Conservation (phyloP, 139 green algal genomes). For the Tetradesmus lagerheimii region DNA sequence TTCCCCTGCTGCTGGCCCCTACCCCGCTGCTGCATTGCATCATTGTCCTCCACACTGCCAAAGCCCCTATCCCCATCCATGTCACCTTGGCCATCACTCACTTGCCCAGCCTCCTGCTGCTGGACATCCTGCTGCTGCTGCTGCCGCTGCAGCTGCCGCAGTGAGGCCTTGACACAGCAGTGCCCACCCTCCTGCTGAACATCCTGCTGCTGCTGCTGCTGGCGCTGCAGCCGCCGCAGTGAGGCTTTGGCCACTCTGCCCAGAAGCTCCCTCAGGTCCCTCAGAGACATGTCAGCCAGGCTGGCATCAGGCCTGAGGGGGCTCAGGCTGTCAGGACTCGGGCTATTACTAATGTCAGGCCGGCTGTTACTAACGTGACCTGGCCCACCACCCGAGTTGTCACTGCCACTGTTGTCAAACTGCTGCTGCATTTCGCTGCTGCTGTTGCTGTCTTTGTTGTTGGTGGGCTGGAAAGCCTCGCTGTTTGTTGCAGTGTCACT, state of each 20-base stretch:
- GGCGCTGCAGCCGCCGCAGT: not conserved
- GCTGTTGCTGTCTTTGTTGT: not conserved
- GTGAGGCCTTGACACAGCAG: too few species aligned
- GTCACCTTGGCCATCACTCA: not conserved
- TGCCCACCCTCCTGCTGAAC: too few species aligned
- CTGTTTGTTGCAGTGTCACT: not conserved
- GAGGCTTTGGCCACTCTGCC: not conserved
- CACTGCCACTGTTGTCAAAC: not conserved
- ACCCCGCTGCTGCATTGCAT: not conserved
- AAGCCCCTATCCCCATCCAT: not conserved
- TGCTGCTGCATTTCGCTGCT: not conserved
- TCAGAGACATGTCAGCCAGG: conserved; percentile 1
- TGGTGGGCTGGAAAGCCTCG: not conserved
- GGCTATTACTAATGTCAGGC: not conserved
- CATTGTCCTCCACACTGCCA: not conserved
- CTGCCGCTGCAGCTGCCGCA: too few species aligned
- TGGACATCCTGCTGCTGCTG: not conserved
- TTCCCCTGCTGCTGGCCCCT: not conserved
- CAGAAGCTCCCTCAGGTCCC: conserved; percentile 13
- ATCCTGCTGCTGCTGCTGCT: conserved; percentile 17
- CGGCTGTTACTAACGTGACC: not conserved
- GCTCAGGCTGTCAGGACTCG: not conserved
- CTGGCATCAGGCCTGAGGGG: not conserved
- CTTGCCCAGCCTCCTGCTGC: not conserved
- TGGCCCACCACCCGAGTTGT: not conserved